These are phyloP conservation scores for Globisporangium lucens DNA, from an alignment of 352 stramenopile genomes.

Conservation along the genomic window DNA sequence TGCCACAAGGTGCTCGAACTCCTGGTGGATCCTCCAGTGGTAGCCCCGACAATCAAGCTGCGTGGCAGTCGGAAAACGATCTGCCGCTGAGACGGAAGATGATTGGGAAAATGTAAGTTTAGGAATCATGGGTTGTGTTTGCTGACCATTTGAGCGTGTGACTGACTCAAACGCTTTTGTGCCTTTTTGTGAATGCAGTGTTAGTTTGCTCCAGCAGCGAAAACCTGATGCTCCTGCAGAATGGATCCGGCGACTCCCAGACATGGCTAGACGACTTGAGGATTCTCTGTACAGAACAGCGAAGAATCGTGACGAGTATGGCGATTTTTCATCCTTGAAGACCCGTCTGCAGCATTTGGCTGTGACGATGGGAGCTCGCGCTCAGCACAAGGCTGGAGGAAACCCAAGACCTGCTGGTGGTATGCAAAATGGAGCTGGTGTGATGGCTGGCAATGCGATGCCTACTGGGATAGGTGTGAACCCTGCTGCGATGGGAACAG, in stretches of 20 bases:
- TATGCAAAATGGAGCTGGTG: slow-evolving; percentile 32
- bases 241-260: slow-evolving; percentile 96
- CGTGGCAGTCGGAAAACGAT: slow-evolving; percentile 88
- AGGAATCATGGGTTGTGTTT: not conserved
- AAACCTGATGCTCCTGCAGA: slow-evolving; percentile 96
- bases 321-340: slow-evolving; percentile 95
- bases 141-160: not conserved
- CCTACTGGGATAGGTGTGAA: slow-evolving; percentile 51
- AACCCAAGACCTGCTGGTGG: slow-evolving; percentile 38
- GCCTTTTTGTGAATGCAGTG: slow-evolving; percentile 33
- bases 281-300: slow-evolving; percentile 95
- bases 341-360: slow-evolving; percentile 95
- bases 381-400: slow-evolving; percentile 66
- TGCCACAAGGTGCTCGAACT: slow-evolving; percentile 40
- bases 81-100: slow-evolving; percentile 84
- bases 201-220: slow-evolving; percentile 95
- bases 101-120: slow-evolving; percentile 89
- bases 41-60: slow-evolving; percentile 47
- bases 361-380: slow-evolving; percentile 83
- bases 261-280: slow-evolving; percentile 98
- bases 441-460: slow-evolving; percentile 36
- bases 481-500: slow-evolving; percentile 28
- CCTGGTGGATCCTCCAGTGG: slow-evolving; percentile 34
- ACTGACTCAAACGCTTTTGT: slow-evolving; percentile 4
- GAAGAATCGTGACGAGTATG: slow-evolving; percentile 94